A percentile compares a stretch with the other conserved stretches of the same genome.
Evolutionary conservation across 352 stramenopile species (phyloP).

Genomic region (Pythium coloratum): DNA sequence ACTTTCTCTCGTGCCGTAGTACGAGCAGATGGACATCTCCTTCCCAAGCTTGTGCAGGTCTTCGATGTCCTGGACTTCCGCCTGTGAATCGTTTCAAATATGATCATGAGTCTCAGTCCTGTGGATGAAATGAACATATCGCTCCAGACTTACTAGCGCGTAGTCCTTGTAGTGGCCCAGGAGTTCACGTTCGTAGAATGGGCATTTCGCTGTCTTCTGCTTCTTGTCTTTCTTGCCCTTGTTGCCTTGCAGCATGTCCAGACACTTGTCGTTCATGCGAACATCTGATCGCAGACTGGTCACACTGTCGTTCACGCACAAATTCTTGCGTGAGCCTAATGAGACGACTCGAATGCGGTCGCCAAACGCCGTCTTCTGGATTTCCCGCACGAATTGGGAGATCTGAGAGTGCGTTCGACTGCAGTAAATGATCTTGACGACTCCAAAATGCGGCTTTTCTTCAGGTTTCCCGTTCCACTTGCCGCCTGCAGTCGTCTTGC

Average conservation of each 20-base stretch:
- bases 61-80: conserved; percentile 94
- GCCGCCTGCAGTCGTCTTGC: not conserved
- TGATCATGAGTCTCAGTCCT: not conserved
- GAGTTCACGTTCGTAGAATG: conserved; percentile 81
- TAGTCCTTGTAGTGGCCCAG: conserved; percentile 77
- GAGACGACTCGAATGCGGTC: conserved; percentile 75
- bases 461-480: conserved; percentile 12
- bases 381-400: conserved; percentile 87
- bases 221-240: conserved; percentile 55
- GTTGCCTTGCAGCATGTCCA: conserved; percentile 84
- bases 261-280: conserved; percentile 82
- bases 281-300: conserved; percentile 63
- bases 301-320: conserved; percentile 82
- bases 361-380: conserved; percentile 78
- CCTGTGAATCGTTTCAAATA: conserved; percentile 33
- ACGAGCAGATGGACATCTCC: conserved; percentile 94
- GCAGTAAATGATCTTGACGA: conserved; percentile 90
- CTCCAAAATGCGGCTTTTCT: conserved; percentile 36
- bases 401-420: conserved; percentile 91
- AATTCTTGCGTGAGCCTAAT: conserved; percentile 81
- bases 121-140: not conserved
- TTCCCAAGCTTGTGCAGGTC: conserved; percentile 91
- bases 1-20: conserved; percentile 94
- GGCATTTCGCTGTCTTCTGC: conserved; percentile 60
- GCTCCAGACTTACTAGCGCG: conserved; percentile 49